A percentile compares a stretch with the other conserved stretches of the same genome.
Evolutionary conservation across 495 filamentous ascomycete genomes (phyloP).

Genomic region (Aspergillus affinis): DNA sequence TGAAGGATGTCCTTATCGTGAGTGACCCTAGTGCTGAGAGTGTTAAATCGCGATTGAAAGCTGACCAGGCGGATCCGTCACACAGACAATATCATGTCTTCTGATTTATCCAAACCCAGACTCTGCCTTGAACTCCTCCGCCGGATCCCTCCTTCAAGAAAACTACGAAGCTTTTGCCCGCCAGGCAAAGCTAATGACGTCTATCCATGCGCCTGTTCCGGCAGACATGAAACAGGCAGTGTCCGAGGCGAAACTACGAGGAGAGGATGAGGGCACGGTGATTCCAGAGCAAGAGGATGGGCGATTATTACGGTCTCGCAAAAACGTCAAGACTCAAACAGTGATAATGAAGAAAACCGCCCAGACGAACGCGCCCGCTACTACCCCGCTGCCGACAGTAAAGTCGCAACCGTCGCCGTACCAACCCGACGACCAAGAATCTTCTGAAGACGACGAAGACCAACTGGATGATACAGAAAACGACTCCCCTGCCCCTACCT

Average conservation of each 20-base stretch:
- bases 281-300: constrained; percentile 23
- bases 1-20: constrained; percentile 63
- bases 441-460: constrained; percentile 6
- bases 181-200: constrained; percentile 65
- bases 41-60: neutral
- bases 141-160: constrained; percentile 61
- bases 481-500: neutral
- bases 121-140: constrained; percentile 65
- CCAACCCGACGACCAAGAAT: constrained; percentile 7
- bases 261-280: constrained; percentile 49
- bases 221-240: constrained; percentile 41
- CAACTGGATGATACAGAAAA: constrained; percentile 5
- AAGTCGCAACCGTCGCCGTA: constrained; percentile 5
- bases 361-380: constrained; percentile 8
- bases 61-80: constrained; percentile 5
- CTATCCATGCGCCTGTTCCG: constrained; percentile 62
- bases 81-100: constrained; percentile 65
- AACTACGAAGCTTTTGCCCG: constrained; percentile 61
- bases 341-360: constrained; percentile 28
- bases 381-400: constrained; percentile 10
- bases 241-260: constrained; percentile 57
- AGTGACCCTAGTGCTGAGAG: constrained; percentile 16
- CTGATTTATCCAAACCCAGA: constrained; percentile 73
- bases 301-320: constrained; percentile 23
- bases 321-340: constrained; percentile 24